A percentile compares a stretch with the other conserved stretches of the same genome.
Conservation (phyloP, 768 basidiomycete genomes). For the Pulveroboletus sp. region DNA sequence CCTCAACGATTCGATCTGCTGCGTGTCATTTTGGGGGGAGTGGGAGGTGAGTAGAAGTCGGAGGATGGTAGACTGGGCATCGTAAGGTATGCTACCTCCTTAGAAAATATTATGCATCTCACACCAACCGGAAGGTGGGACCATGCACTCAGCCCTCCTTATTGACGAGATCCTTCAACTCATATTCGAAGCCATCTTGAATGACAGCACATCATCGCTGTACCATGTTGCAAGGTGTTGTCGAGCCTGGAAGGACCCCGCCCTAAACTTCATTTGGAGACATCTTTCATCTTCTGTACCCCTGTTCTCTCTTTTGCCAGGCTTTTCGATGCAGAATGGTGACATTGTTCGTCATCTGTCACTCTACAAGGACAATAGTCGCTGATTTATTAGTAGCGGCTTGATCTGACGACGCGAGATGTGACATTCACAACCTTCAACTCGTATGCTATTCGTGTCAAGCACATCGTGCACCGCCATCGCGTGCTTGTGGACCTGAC, state of each 20-base stretch:
- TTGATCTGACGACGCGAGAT: conserved; percentile 2
- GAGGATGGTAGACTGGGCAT: background rate
- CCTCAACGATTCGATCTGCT: background rate
- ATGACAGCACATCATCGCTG: conserved; percentile 30
- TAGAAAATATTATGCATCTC: background rate
- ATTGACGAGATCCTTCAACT: conserved; percentile 48
- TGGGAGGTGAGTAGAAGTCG: background rate
- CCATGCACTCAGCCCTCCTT: conserved; percentile 42
- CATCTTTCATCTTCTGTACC: conserved; percentile 38
- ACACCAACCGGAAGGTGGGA: background rate
- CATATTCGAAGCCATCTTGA: conserved; percentile 35
- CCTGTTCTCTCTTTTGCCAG: conserved; percentile 34
- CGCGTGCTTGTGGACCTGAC: conserved; percentile 6
- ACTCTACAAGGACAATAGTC: background rate
- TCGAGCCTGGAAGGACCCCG: conserved; percentile 45
- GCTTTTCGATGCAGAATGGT: conserved; percentile 8
- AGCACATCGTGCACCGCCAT: conserved; percentile 21
- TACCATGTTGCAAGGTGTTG: conserved; percentile 38
- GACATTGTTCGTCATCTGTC: conserved; percentile 10
- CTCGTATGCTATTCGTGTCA: conserved; percentile 25
- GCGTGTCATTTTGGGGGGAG: background rate
- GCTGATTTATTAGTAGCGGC: conserved; percentile 9
- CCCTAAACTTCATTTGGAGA: conserved; percentile 44
- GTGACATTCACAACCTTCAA: conserved; percentile 5
- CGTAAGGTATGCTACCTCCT: conserved; percentile 5